A percentile compares a stretch with the other conserved stretches of the same genome.
Evolutionary conservation across 208 protist species (phyloP).

Genomic region (Leishmania tropica): DNA sequence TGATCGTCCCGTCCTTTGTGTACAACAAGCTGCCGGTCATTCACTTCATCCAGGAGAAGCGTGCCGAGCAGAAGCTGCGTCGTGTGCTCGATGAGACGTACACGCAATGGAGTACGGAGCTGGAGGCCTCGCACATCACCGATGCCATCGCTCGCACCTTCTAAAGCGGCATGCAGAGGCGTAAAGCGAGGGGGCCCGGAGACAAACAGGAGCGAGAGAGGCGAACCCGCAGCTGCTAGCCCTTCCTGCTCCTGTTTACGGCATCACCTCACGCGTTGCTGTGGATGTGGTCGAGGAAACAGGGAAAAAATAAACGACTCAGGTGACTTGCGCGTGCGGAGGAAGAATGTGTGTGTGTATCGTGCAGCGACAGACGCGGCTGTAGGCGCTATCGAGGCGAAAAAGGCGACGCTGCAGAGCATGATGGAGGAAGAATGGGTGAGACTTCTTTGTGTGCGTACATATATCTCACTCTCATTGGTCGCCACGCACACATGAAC

Average conservation of each 20-base stretch:
- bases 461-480: not conserved
- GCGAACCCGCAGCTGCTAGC: not conserved
- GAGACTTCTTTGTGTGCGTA: not conserved
- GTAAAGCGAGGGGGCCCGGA: not conserved
- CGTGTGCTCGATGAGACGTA: conserved; percentile 85
- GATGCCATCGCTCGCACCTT: conserved; percentile 86
- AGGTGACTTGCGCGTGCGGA: not conserved
- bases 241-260: not conserved
- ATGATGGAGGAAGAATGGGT: not conserved
- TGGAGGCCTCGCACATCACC: conserved; percentile 75
- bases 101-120: conserved; percentile 83
- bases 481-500: not conserved
- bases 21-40: conserved; percentile 90
- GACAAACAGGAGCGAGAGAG: not conserved
- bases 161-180: conserved; percentile 26
- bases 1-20: conserved; percentile 84
- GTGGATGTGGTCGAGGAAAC: not conserved
- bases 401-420: not conserved
- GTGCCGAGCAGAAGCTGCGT: conserved; percentile 82
- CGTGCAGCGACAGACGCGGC: not conserved
- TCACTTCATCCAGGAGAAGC: conserved; percentile 90
- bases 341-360: not conserved
- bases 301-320: not conserved
- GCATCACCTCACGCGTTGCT: not conserved
- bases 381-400: not conserved